Conservation (phyloP, 2,329 filamentous ascomycete genomes). For the Phyllosticta citriasiana region DNA sequence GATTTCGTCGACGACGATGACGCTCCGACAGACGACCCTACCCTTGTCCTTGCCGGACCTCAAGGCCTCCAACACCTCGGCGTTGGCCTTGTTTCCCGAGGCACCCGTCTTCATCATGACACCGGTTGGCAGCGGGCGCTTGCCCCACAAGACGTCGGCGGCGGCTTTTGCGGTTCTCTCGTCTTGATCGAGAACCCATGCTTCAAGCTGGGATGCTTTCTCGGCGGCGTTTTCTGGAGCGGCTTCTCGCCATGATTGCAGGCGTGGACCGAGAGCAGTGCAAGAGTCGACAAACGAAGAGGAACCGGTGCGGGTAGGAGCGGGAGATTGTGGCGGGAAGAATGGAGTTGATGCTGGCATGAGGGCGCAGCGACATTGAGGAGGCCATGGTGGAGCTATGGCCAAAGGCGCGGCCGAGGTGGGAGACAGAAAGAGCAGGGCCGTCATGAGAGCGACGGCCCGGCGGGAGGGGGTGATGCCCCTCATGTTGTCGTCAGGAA, state of each 20-base stretch:
- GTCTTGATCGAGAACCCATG: constrained; percentile 1
- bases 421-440: constrained; percentile 4
- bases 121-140: constrained; percentile 3
- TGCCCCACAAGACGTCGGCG: constrained; percentile 6
- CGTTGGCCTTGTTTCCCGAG: neutral
- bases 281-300: constrained; percentile 1
- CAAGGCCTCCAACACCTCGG: neutral
- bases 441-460: neutral
- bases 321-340: constrained; percentile 3
- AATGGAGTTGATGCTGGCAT: constrained; percentile 7
- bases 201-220: neutral
- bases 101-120: neutral
- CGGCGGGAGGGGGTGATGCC: neutral
- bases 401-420: constrained; percentile 3
- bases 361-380: constrained; percentile 8
- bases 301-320: neutral
- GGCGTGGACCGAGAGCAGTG: constrained; percentile 4
- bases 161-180: neutral
- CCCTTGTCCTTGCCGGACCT: neutral
- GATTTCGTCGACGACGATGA: constrained; percentile 4
- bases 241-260: constrained; percentile 6
- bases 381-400: neutral
- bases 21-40: constrained; percentile 6
- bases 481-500: neutral
- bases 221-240: neutral